Conservation (phyloP, 2,329 filamentous ascomycete genomes). For the Ascochyta pisi region DNA sequence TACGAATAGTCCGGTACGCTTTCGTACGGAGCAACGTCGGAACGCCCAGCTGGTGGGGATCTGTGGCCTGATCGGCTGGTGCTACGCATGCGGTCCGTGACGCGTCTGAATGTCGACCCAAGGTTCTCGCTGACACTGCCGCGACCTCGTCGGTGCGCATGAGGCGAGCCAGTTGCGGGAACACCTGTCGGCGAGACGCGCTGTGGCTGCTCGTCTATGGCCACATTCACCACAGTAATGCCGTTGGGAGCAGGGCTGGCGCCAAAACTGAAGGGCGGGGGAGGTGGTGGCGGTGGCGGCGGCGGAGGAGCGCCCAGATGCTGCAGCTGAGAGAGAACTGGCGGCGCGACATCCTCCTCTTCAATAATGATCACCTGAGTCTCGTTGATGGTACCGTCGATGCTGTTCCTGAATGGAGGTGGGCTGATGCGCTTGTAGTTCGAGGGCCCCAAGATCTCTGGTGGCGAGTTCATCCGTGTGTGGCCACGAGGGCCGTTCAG, state of each 20-base stretch:
- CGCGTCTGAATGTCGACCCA: slow-evolving; percentile 55
- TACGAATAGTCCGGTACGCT: slow-evolving; percentile 48
- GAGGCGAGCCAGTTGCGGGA: slow-evolving; percentile 46
- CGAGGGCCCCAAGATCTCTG: slow-evolving; percentile 42
- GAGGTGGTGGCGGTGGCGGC: slow-evolving; percentile 53
- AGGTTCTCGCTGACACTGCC: slow-evolving; percentile 65
- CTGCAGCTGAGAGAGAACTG: slow-evolving; percentile 66
- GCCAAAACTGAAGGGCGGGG: slow-evolving; percentile 28
- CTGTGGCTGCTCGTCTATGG: slow-evolving; percentile 50
- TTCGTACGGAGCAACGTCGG: slow-evolving; percentile 52
- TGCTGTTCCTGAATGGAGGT: slow-evolving; percentile 57
- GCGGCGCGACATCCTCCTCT: slow-evolving; percentile 51
- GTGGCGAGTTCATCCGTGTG: slow-evolving; percentile 53
- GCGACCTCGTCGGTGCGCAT: slow-evolving; percentile 60
- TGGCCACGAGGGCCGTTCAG: slow-evolving; percentile 46
- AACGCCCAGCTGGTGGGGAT: slow-evolving; percentile 50
- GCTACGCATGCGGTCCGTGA: slow-evolving; percentile 66
- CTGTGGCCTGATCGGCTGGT: slow-evolving; percentile 61
- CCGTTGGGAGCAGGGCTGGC: slow-evolving; percentile 31
- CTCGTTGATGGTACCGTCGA: slow-evolving; percentile 60
- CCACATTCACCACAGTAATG: slow-evolving; percentile 54
- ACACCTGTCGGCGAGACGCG: slow-evolving; percentile 32
- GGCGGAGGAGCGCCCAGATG: slow-evolving; percentile 64
- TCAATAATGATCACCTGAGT: slow-evolving; percentile 55
- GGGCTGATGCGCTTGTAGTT: slow-evolving; percentile 50